Base-by-base conservation (phyloP, 2,329 filamentous ascomycete species). In the Xylariaceae sp. region DNA sequence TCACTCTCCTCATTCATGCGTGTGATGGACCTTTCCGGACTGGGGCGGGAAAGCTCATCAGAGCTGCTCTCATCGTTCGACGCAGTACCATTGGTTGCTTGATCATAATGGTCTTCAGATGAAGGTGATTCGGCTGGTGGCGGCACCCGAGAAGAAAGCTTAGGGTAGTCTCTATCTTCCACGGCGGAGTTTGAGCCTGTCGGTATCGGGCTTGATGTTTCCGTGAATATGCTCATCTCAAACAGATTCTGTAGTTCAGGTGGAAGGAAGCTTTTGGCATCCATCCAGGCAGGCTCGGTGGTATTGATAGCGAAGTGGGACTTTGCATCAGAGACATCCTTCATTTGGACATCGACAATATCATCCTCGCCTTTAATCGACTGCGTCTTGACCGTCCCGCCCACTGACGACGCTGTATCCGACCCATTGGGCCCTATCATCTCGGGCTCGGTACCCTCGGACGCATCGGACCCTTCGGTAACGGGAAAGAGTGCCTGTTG, bases 321-420 rank as follows among this genome's bases (percentile, higher is more conserved):
- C 12, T 59, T 58, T 16, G 51, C 48, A 41, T 72, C 67, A 12
- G 56, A 57, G 2, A 68, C 66, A 51, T 88, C 83, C 37, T 79
- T 81, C 82, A 96, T 89, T 1, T 85, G 85, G 12, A 98, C 81
- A 56, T 96, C 86, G 5, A 97, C 85, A 54, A 96, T 78, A 45
- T 87, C 87, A 45, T 96, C 89, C 59, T 96, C 90, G 8, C 88
- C 85, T 58, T 89, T 83, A 2, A 94, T 76, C 3, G 89, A 95
- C 18, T 78, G 75, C 31, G 87, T 83, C 41, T 83, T 76, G 32
- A 95, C 73, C 55, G 83, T 84, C 15, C 76, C 71, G 49, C 85
- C 83, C 7, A 74, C 76, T 5, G 79, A 79, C 3, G 78, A 82
- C 47, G 85, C 78, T 2, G 74, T 37, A 23, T 43, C 40, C 26